Conservation (phyloP, 2,329 filamentous ascomycete species). For the Fusarium sp. region DNA sequence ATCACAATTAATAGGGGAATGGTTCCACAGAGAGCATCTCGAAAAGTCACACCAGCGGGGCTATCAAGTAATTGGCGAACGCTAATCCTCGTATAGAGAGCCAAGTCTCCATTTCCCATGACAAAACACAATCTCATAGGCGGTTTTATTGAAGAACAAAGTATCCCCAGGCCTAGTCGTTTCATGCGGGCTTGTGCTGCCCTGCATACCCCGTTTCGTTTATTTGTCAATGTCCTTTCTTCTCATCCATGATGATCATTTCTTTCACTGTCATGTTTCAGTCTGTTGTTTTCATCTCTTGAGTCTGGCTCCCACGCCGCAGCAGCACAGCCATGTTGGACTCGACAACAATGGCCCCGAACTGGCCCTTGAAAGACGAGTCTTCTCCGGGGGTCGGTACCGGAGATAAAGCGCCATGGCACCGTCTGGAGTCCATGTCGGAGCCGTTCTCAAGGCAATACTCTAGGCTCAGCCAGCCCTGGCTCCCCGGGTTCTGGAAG, state of each 20-base stretch:
- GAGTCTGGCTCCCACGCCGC: neutral
- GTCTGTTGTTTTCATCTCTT: no score
- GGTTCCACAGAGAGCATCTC: neutral
- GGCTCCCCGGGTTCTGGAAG: slow-evolving; percentile 35
- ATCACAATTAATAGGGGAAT: slow-evolving; percentile 12
- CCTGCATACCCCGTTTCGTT: neutral
- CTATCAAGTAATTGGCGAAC: slow-evolving; percentile 7
- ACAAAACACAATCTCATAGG: neutral
- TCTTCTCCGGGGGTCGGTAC: neutral
- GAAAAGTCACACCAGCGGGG: neutral
- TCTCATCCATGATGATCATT: neutral
- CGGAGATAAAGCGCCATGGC: slow-evolving; percentile 20
- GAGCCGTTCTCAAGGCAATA: slow-evolving; percentile 5
- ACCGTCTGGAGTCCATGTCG: slow-evolving; percentile 20
- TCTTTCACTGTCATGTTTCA: neutral
- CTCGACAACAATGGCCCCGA: neutral
- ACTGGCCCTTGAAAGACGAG: slow-evolving; percentile 32
- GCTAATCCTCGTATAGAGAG: slow-evolving; percentile 22
- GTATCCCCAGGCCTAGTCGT: neutral
- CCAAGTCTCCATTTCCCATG: slow-evolving; percentile 7
- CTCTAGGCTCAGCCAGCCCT: slow-evolving; percentile 29
- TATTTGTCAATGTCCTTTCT: slow-evolving; percentile 6
- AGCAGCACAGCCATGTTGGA: neutral
- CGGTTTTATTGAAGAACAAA: neutral
- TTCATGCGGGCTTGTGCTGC: neutral